These are phyloP conservation scores for Apiospora malaysiana DNA, from an alignment of 2,329 filamentous ascomycete species.

Conservation along the genomic window DNA sequence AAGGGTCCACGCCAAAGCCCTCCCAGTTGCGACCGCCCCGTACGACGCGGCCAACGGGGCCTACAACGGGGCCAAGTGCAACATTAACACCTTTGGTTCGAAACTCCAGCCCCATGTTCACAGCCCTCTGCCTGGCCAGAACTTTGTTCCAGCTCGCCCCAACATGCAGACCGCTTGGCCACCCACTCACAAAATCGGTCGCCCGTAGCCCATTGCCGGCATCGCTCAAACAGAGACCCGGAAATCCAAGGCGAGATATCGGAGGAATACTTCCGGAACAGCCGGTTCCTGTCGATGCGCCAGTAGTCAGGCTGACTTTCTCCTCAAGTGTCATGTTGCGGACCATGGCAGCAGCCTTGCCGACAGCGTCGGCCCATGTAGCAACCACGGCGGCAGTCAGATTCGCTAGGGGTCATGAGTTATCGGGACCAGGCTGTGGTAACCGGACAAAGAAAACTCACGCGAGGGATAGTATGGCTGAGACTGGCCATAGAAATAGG, in stretches of 20 bases:
- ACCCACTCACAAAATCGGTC: conserved; percentile 53
- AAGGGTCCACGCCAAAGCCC: conserved; percentile 59
- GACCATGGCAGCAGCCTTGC: conserved; percentile 72
- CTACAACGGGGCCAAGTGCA: conserved; percentile 63
- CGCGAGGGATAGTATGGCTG: conserved; percentile 58
- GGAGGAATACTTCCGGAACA: conserved; percentile 53
- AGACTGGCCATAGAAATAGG: conserved; percentile 56
- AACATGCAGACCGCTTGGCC: conserved; percentile 66
- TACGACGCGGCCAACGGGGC: conserved; percentile 63
- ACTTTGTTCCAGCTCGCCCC: conserved; percentile 65
- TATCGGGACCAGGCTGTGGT: not conserved
- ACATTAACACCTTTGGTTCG: conserved; percentile 43
- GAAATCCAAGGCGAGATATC: conserved; percentile 48
- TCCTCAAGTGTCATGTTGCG: conserved; percentile 75
- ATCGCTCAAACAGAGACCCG: conserved; percentile 48
- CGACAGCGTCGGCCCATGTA: conserved; percentile 71
- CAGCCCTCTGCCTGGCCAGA: conserved; percentile 46
- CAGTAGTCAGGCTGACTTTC: conserved; percentile 56
- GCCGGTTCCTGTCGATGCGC: conserved; percentile 31
- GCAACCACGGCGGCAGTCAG: conserved; percentile 45
- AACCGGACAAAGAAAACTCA: conserved; percentile 39
- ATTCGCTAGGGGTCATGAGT: not conserved
- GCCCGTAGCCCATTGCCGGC: conserved; percentile 42
- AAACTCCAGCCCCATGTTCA: conserved; percentile 43
- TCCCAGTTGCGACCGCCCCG: conserved; percentile 48